These are phyloP conservation scores for Perkinsela sp. DNA, from an alignment of 208 protist species.

Conservation along the genomic window DNA sequence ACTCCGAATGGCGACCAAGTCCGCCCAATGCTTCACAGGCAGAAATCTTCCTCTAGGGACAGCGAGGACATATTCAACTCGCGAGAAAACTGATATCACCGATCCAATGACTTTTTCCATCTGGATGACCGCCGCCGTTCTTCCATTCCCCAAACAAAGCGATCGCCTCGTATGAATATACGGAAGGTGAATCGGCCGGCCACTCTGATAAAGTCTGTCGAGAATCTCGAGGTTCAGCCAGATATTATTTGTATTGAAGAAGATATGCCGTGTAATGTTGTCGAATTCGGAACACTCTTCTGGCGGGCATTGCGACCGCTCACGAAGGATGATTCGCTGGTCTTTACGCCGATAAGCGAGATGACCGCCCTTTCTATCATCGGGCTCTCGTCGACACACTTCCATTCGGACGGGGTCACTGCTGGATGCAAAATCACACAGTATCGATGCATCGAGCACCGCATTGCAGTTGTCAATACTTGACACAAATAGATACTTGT, in stretches of 20 bases:
- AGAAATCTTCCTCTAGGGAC: no score
- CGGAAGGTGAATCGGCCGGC: no score
- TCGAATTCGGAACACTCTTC: slow-evolving; percentile 78
- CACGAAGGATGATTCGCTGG: slow-evolving; percentile 33
- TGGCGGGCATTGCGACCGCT: slow-evolving; percentile 46
- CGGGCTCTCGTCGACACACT: slow-evolving; percentile 49
- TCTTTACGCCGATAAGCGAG: slow-evolving; percentile 13
- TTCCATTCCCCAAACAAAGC: no score
- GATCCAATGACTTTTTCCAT: no score
- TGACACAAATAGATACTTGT: slow-evolving; percentile 89
- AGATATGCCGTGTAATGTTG: slow-evolving; percentile 76
- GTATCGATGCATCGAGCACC: slow-evolving; percentile 38
- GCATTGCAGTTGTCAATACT: slow-evolving; percentile 97
- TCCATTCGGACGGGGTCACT: no score
- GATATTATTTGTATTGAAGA: slow-evolving; percentile 99
- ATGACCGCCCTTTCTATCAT: slow-evolving; percentile 72
- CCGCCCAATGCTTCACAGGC: no score
- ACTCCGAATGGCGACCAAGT: no score
- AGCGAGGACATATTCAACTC: no score
- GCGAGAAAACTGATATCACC: no score
- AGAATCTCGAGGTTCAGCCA: slow-evolving; percentile 78
- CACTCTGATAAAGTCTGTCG: no score
- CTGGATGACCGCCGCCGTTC: no score
- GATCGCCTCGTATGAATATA: no score
- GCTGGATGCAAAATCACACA: slow-evolving; percentile 62